A percentile compares a stretch with the other conserved stretches of the same genome.
Evolutionary conservation across 2,329 filamentous ascomycete genomes (phyloP).

Genomic region (Stachybotrys elegans): DNA sequence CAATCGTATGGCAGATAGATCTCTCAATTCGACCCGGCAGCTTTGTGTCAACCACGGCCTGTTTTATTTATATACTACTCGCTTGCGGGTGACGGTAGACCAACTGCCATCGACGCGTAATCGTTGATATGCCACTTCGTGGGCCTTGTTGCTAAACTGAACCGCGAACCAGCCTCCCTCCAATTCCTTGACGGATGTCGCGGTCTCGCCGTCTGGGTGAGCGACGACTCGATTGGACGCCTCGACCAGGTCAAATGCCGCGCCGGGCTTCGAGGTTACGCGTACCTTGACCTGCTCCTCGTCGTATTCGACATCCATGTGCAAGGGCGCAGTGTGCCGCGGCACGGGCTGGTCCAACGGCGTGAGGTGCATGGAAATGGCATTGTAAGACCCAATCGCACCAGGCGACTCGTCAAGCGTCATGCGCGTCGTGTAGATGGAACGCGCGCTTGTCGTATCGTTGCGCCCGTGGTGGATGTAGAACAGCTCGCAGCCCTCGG

Average conservation of each 20-base stretch:
- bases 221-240: conserved; percentile 18
- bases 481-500: conserved; percentile 24
- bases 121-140: conserved; percentile 15
- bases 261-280: conserved; percentile 14
- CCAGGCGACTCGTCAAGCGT: conserved; percentile 15
- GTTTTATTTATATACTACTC: background rate
- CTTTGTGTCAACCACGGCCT: too few relatives aligned
- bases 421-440: conserved; percentile 28
- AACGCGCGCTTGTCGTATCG: conserved; percentile 17
- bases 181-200: conserved; percentile 4
- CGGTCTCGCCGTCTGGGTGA: background rate
- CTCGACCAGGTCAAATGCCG: conserved; percentile 18
- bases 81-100: conserved; percentile 6
- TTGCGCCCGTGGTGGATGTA: conserved; percentile 29
- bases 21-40: too few relatives aligned
- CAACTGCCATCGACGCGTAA: conserved; percentile 9
- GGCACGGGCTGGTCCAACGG: conserved; percentile 25
- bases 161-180: conserved; percentile 11
- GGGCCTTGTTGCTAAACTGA: conserved; percentile 6
- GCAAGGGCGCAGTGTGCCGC: conserved; percentile 22
- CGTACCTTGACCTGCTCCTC: conserved; percentile 6
- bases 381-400: conserved; percentile 20
- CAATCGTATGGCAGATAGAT: too few relatives aligned
- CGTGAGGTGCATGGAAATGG: conserved; percentile 23
- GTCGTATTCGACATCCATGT: conserved; percentile 12